Percentiles rank a stretch among this genome's conserved stretches.
Conservation (phyloP, 345 rosid species). For the Geranium rotundifolium region DNA sequence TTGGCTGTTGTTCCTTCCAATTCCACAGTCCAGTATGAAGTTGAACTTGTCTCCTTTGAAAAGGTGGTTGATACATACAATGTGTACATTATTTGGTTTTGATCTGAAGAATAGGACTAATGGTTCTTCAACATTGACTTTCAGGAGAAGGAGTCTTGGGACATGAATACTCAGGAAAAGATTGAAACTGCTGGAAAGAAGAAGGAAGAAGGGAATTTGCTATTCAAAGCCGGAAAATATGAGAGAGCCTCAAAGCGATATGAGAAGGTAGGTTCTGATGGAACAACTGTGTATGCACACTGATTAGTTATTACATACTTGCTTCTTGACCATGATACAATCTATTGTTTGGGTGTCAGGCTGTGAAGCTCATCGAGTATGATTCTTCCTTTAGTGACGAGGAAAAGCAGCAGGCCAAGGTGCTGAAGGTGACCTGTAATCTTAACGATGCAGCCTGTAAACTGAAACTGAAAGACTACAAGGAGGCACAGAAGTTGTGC, state of each 20-base stretch:
- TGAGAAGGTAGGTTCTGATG: conserved; percentile 10
- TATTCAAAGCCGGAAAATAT: conserved; percentile 16
- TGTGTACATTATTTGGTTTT: neutral
- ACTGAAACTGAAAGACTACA: conserved; percentile 14
- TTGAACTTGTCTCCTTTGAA: conserved; percentile 29
- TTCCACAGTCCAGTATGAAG: conserved; percentile 24
- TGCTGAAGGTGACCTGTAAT: conserved; percentile 13
- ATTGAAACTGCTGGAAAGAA: conserved; percentile 15
- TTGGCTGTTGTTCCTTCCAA: conserved; percentile 27
- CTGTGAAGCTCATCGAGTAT: conserved; percentile 6
- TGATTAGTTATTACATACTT: too few relatives aligned
- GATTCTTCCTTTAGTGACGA: conserved; percentile 19
- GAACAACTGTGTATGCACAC: too few relatives aligned
- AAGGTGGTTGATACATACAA: conserved; percentile 12
- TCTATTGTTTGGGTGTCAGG: conserved; percentile 4
- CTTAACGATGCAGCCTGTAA: conserved; percentile 18
- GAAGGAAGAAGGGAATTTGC: conserved; percentile 18
- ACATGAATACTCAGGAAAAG: conserved; percentile 15
- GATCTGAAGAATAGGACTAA: neutral
- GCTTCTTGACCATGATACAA: neutral
- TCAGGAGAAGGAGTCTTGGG: conserved; percentile 20
- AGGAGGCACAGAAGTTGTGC: conserved; percentile 15
- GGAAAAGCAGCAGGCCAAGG: conserved; percentile 14
- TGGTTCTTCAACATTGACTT: neutral
- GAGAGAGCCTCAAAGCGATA: conserved; percentile 15